Base-by-base conservation (phyloP, 805 yeast genomes). In the Martiniozyma abietophila region DNA sequence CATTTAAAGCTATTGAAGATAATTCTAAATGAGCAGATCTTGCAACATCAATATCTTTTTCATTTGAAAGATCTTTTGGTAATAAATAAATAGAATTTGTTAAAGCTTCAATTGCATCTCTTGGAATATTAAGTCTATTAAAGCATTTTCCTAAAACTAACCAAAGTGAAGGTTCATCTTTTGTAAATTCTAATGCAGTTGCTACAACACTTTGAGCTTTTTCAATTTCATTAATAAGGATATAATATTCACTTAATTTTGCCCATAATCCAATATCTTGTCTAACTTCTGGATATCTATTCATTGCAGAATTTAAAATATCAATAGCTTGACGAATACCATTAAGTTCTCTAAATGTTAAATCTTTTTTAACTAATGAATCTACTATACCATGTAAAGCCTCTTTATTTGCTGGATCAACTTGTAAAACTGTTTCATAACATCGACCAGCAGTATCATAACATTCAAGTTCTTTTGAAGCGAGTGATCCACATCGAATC, bases 1-100 rank as follows among this genome's bases (percentile, higher is more conserved):
- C 70, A 6, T 66, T 60, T 2, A 69, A 64, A 2, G 72, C 70
- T n/a, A 74, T 56, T 4, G 69, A 67, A 0, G 77, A 79, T 30
- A 75, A 53, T 44, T 72, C 76, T 4, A 71, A 65, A 52, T 72
- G 78, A 3, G 69, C 67, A 11, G 66, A 59, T 35, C 76, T 57
- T 0, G 73, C 68, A 2, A 69, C 58, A 34, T 67, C 69, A n/a
- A 68, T 34, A 11, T 43, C 40, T 29, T 65, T 71, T 4, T 50
- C 48, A 2, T 46, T 26, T 6, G 52, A 38, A 32, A 59, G 46
- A 28, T 56, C 48, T 7, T 59, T 44, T 3, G 71, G 69, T 29
- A 68, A 49, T 25, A 64, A 52, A 15, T 60, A 54, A 20, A 73
- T 50, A 26, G 73, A 58, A 29, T 63, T 65, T 15, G 62, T 62